Evolutionary conservation across 306 rosid species (phyloP).

Genomic region (Trichosanthes cucumerina): DNA sequence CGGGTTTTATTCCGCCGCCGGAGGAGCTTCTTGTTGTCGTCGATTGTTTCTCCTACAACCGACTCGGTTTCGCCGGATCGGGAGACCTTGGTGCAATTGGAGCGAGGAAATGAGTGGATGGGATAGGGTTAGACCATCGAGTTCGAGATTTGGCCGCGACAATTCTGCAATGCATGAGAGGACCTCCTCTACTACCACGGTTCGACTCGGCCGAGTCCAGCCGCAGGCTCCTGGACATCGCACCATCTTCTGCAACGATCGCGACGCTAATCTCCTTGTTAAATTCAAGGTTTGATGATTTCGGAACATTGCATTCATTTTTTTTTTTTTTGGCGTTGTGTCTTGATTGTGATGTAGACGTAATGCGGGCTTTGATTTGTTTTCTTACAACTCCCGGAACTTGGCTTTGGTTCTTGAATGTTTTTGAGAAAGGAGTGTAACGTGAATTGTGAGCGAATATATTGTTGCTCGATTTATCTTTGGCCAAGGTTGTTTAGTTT

Average conservation of each 20-base stretch:
- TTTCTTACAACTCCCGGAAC: not conserved
- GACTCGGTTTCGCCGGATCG: slow-evolving; percentile 14
- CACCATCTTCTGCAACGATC: slow-evolving; percentile 81
- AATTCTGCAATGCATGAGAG: slow-evolving; percentile 27
- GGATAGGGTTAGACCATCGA: slow-evolving; percentile 40
- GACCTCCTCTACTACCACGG: slow-evolving; percentile 37
- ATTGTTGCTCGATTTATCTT: not conserved
- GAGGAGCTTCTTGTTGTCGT: not conserved
- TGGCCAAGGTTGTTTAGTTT: not conserved
- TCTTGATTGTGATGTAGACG: not conserved
- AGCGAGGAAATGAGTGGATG: slow-evolving; percentile 55
- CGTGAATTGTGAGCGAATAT: not conserved
- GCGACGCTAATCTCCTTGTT: slow-evolving; percentile 55
- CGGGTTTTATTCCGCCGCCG: not conserved
- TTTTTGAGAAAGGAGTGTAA: not conserved
- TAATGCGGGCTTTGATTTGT: not conserved
- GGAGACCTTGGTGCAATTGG: not conserved
- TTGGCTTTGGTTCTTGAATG: not conserved
- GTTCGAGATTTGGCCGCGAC: slow-evolving; percentile 37
- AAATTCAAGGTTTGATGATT: slow-evolving; percentile 51
- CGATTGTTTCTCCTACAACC: not conserved
- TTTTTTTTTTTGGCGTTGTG: not conserved
- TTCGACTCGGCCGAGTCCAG: slow-evolving; percentile 84
- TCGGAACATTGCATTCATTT: not conserved
- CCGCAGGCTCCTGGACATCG: slow-evolving; percentile 92